Base-by-base conservation (phyloP, 2,329 filamentous ascomycete genomes). In the Fusarium setosum region DNA sequence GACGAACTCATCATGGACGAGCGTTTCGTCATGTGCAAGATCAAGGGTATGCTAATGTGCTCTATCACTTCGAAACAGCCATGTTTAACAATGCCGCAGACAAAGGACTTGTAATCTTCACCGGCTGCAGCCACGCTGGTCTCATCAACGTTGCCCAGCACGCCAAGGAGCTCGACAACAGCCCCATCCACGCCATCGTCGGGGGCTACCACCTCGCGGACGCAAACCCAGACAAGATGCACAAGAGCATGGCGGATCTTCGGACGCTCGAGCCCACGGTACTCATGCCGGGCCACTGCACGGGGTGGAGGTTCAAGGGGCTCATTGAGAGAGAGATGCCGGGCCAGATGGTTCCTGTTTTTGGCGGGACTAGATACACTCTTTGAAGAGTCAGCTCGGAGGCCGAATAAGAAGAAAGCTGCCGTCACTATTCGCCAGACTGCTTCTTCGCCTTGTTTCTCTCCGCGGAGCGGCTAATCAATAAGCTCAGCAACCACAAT, bases 121-220 rank as follows among this genome's bases (percentile, higher is more conserved):
- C 84, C 0, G 85, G 84, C 11, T 87, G 85, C 73, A 84, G 82
- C 63, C 84, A 87, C 56, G 83, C 84, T 0, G 84, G 85, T 1
- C 81, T 87, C 8, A 80, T 87, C 52, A 87, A 87, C 65, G 79
- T 81, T 4, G 74, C 79, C 2, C 79, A 76, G 37, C 80, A 86
- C 67, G 83, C 84, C 0, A 37, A 82, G 0, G 73, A 80, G 1
- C 73, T 83, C 3, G 75, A 72, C 4, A 68, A 73, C 2, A 69
- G 51, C 75, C 4, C 81, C 5, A 52, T 42, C 3, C 26, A 47
- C 2, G 44, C 44, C 17, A 34, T 47, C 31, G 29, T 47, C 9
- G 44, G 44, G 3, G 44, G 44, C 9, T 47, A 47, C 9, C 44
- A 47, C 21, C 44, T 47, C 13, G 44, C 29, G 21, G 44, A 47